phyloP scores from a whole-genome alignment of 2,329 filamentous ascomycete genomes.

The Zymoseptoria crescenta region DNA sequence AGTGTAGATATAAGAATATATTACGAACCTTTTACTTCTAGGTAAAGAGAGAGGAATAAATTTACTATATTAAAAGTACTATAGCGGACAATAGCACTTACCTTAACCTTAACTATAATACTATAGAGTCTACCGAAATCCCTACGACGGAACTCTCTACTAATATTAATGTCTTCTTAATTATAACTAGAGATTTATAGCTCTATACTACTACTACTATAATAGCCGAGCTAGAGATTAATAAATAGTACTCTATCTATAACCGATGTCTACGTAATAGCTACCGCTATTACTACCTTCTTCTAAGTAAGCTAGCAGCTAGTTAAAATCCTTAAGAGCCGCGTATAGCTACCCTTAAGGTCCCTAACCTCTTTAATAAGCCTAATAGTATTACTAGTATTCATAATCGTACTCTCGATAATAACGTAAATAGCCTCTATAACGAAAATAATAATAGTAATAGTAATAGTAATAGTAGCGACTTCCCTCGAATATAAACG shows the following conservation, averaged over 20 bases:
- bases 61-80: neutral
- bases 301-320: neutral
- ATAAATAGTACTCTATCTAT: neutral
- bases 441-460: no score
- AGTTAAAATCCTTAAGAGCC: neutral
- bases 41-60: neutral
- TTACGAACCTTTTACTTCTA: neutral
- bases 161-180: neutral
- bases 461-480: no score
- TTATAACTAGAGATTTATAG: neutral
- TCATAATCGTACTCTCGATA: no score
- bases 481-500: no score
- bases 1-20: neutral
- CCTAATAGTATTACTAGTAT: no score
- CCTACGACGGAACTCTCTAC: neutral
- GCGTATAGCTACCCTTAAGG: no score
- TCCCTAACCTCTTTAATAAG: no score
- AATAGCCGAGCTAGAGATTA: neutral
- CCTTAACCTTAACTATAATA: neutral
- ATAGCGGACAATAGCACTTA: neutral
- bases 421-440: no score
- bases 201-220: neutral
- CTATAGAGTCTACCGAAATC: neutral
- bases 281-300: neutral
- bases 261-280: neutral